phyloP scores from a whole-genome alignment of 805 yeast genomes.

The Zygoascus ofunaensis region DNA sequence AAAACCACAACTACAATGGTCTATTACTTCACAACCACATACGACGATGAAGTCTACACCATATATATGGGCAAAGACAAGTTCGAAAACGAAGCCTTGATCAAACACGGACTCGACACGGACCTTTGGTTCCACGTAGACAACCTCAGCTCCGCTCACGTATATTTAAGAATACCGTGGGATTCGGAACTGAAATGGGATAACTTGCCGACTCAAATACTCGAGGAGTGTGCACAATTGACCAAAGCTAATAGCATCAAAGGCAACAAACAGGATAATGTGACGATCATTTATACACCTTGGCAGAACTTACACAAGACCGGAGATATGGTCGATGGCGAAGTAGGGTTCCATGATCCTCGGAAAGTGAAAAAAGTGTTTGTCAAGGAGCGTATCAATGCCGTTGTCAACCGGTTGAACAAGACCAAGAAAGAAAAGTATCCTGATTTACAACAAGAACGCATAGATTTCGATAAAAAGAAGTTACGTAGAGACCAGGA shows the following conservation, averaged over 20 bases:
- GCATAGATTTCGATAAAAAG: constrained; percentile 35
- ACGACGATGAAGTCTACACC: constrained; percentile 27
- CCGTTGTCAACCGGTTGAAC: constrained; percentile 50
- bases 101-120: constrained; percentile 54
- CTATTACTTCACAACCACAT: constrained; percentile 35
- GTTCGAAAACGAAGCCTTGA: constrained; percentile 52
- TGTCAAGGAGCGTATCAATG: constrained; percentile 49
- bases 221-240: constrained; percentile 57
- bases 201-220: constrained; percentile 42
- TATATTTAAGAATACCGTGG: constrained; percentile 51
- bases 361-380: constrained; percentile 44
- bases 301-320: constrained; percentile 60
- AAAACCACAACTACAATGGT: constrained; percentile 33
- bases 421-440: constrained; percentile 52
- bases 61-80: constrained; percentile 70
- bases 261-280: constrained; percentile 60
- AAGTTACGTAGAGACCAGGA: constrained; percentile 22
- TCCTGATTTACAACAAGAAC: constrained; percentile 39
- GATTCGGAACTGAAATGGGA: constrained; percentile 33
- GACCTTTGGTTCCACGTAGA: constrained; percentile 80
- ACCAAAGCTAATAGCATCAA: constrained; percentile 71
- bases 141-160: constrained; percentile 66
- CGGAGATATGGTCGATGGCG: constrained; percentile 69
- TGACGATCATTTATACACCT: constrained; percentile 64
- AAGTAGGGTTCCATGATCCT: constrained; percentile 61